Evolutionary conservation across 169 alveolate genomes (phyloP), one percentile per base, ranked within the genome.

Genomic region (Sarcocystis neurona): DNA sequence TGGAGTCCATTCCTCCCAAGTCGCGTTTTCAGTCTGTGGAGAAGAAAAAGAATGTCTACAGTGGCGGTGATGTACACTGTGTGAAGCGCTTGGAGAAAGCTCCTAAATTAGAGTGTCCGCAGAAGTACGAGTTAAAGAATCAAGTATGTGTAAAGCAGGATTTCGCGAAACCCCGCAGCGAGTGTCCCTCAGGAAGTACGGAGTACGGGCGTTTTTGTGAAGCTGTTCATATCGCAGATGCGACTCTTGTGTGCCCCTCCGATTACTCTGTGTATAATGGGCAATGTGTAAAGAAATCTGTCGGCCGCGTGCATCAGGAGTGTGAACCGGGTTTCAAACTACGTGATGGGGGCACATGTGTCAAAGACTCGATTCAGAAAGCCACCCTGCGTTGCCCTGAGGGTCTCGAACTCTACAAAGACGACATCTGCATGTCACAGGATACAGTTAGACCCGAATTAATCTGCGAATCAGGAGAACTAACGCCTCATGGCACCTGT

Each of bases 401-500:
- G 18, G 90, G 90, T 12, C 48, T 53, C n/a, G 82, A 72, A 0
- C 27, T 68, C n/a, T 41, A 30, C 12, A 48, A 34, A 48, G 90
- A 85, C 43, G 79, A 70, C 15, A 34, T 37, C 39, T 85, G 90
- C 72, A 34, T 66, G 15, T 0, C 68, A 12, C 43, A 43, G 12
- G 90, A 85, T n/a, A 68, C 70, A 4, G 12, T 41, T 0, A 50
- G 78, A 0, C 47, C 85, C 2, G 56, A 85, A 32, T 43, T 43
- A 30, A 15, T 4, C 56, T 85, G 90, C 46, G 70, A n/a, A 18
- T 74, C 66, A 15, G 90, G 90, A 10, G 90, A 85, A 48, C 60
- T 53, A 4, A 85, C 90, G 66, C 90, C 90, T n/a, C 90, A 85
- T 53, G 90, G 90, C 5, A 85, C 90, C 0, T 85, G 90, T 43